Percentiles rank a stretch among this genome's conserved stretches.
Conservation (phyloP, 176 grass and related monocot genomes). For the Carex kokanica region DNA sequence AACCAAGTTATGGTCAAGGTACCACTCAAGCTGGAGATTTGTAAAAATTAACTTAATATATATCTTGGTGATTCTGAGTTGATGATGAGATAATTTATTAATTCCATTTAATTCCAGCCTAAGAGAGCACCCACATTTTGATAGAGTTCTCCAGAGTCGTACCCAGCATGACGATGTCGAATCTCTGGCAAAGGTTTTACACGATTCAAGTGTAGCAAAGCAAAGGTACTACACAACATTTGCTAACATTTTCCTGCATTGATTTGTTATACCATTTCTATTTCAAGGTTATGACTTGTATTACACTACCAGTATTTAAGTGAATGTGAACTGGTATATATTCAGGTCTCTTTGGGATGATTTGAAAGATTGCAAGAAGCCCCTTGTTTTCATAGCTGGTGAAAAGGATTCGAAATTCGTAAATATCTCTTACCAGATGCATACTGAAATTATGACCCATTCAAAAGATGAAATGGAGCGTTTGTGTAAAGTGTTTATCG, state of each 20-base stretch:
- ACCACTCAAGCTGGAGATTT: neutral
- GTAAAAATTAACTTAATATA: neutral
- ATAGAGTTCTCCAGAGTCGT: conserved; percentile 43
- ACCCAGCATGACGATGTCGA: conserved; percentile 48
- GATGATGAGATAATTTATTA: conserved; percentile 10
- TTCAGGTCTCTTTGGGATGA: conserved; percentile 84
- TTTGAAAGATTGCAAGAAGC: conserved; percentile 61
- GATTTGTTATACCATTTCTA: neutral
- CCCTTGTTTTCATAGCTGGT: conserved; percentile 70
- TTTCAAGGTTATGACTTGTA: neutral
- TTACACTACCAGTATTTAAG: no score
- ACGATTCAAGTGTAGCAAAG: conserved; percentile 57
- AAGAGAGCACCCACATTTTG: conserved; percentile 68
- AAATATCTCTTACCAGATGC: conserved; percentile 58
- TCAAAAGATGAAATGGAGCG: neutral
- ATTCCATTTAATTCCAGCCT: conserved; percentile 40
- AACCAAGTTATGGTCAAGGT: conserved; percentile 81
- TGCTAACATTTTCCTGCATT: conserved; percentile 4
- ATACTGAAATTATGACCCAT: conserved; percentile 43
- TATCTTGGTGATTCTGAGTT: conserved; percentile 10
- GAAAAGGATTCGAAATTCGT: conserved; percentile 77
- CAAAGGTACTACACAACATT: conserved; percentile 42
- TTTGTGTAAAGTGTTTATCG: conserved; percentile 49
- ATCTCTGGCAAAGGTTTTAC: conserved; percentile 67
- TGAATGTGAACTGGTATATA: no score